Base-by-base conservation (phyloP, 805 yeast species). In the Ogataea salicorniae region DNA sequence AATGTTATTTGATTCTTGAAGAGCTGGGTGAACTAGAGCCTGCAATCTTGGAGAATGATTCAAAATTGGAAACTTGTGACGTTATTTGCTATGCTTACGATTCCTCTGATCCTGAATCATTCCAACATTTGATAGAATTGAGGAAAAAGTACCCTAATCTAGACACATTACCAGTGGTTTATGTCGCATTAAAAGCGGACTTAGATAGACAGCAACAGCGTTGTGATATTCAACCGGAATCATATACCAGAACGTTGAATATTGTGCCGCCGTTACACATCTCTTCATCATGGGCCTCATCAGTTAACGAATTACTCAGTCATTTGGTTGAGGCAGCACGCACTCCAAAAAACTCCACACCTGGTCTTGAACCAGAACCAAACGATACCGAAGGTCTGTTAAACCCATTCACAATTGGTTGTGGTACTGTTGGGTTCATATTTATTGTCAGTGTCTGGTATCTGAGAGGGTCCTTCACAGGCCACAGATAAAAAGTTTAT, bases 191-290 rank as follows among this genome's bases (percentile, higher is more conserved):
- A 34, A 94, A 94, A 61, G 98, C 99, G 0, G 99, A 94, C 66
- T 71, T 89, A 35, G 99, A 94, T 64, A 82, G 95, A 55, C 98
- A 91, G 62, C 97, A 92, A 60, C 99, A 94, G 60, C 67, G 99
- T 35, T 81, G 84, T 36, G 87, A 80, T 46, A 70, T 76, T 6
- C 97, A 88, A 60, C 99, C 99, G 0, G 98, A 94, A 56, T 83
- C 80, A 26, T 90, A 83, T 59, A 83, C 96, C 0, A 71, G 87
- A 29, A 73, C 77, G 5, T 64, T 90, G 6, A 72, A 66, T 48
- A 62, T 94, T 15, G 81, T 83, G 11, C 87, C 94, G 4, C 99
- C 99, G 0, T 67, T 94, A 52, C 98, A 94, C 60, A 86, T 92
- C 2, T 87, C 96, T 0, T 86, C 95, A 0, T 75, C 82, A 13